Base-by-base conservation (phyloP, 2,329 filamentous ascomycete species). In the Pseudogymnoascus sp. region DNA sequence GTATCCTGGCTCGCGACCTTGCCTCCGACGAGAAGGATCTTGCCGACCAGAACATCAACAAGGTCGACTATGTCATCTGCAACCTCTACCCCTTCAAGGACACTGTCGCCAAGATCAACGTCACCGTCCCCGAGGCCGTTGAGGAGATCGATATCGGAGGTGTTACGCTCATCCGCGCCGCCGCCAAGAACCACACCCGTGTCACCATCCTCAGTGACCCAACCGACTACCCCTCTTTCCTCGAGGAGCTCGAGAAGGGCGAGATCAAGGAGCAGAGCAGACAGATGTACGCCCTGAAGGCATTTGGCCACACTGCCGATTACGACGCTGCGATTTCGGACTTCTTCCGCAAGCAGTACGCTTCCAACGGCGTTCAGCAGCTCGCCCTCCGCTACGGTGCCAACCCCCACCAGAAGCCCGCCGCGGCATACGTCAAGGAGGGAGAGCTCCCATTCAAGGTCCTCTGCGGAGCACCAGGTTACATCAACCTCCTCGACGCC, bases 81-180 rank as follows among this genome's bases (percentile, higher is more conserved):
- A 99, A 99, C 80, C 84, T 99, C 62, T 97, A 99, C 78, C 94
- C 94, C 10, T 99, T 99, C 86, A 97, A 97, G 81, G 92, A 97
- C 75, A 99, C 94, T 33, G 87, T 99, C 70, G 89, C 92, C 71
- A 96, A 97, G 83, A 87, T 95, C 80, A 96, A 96, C 72, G 94
- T 99, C 71, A 97, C 93, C 65, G 90, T 99, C 66, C 86, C 91
- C 60, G 93, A 99, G 79, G 94, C 94, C 60, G 93, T 99, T 39
- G 94, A 99, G 79, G 94, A 99, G 80, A 96, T 99, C 71, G 94
- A 99, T 78, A 97, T 99, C 74, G 94, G 92, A 68, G 94, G 94
- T 71, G 94, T 99, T 60, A 99, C 94, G 39, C 87, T 99, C 65
- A 90, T 99, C 73, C 89, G 94, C 67, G 94, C 94, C 62, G 94